Percentiles rank a stretch among this genome's conserved stretches.
Evolutionary conservation across 176 grass and related monocot genomes (phyloP).

Genomic region (Lolium multiflorum): DNA sequence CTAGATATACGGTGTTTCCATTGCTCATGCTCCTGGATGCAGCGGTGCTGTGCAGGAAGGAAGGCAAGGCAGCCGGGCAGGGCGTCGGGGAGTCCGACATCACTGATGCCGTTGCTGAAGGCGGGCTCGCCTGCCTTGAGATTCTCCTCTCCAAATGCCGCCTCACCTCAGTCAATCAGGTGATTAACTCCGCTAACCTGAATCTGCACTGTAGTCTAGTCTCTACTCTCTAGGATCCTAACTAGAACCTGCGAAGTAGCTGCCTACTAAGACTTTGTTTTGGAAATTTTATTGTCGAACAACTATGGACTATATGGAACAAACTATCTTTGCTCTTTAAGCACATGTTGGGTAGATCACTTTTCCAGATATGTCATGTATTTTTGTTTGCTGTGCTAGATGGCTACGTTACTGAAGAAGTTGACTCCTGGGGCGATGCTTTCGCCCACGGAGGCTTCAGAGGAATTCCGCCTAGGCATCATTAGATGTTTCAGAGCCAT

Average conservation of each 20-base stretch:
- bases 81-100: conserved; percentile 49
- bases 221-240: neutral
- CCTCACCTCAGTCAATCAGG: conserved; percentile 79
- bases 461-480: conserved; percentile 84
- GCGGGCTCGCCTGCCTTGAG: conserved; percentile 71
- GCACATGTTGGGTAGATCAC: neutral
- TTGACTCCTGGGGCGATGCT: conserved; percentile 80
- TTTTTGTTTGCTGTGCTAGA: conserved; percentile 50
- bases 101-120: conserved; percentile 69
- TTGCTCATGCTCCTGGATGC: conserved; percentile 85
- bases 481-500: conserved; percentile 86
- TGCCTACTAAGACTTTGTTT: conserved; percentile 28
- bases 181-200: conserved; percentile 20
- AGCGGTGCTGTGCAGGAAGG: conserved; percentile 77
- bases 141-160: conserved; percentile 73
- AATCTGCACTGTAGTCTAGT: neutral
- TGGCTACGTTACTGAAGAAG: conserved; percentile 82
- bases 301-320: neutral
- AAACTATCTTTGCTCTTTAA: neutral
- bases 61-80: conserved; percentile 37
- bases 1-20: conserved; percentile 77
- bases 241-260: conserved; percentile 15
- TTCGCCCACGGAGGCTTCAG: conserved; percentile 77
- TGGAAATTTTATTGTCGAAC: conserved; percentile 2
- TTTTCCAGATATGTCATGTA: conserved; percentile 12